Base-by-base conservation (phyloP, 2,329 filamentous ascomycete genomes). In the Fusarium falciforme region DNA sequence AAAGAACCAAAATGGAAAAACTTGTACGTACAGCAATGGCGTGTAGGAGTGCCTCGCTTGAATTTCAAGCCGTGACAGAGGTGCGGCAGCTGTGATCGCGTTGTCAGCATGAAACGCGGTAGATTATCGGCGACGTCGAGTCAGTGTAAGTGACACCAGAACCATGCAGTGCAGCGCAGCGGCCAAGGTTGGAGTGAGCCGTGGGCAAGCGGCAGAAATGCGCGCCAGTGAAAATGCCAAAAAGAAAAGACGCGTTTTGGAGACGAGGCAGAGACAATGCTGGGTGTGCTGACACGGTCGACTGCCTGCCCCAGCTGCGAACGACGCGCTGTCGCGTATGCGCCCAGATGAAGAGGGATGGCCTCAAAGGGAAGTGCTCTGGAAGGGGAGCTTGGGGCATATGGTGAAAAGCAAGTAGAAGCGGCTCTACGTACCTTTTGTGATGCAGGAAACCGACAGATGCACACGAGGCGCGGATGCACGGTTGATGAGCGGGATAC, bases 121-220 rank as follows among this genome's bases (percentile, higher is more conserved):
- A 59, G 57, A 60, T 70, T 66, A 68, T 68, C 63, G 61, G 64
- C 67, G 70, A 40, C 44, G 66, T 61, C 72, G 63, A 71, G 76
- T 77, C 71, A 73, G 75, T 79, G 74, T 77, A 77, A 78, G 73
- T 78, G 75, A 71, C 58, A 66, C 68, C 67, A 59, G 63, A 63
- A 62, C 38, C 52, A 55, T 55, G 63, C 62, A 47, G 44, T 61
- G 66, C 27, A 64, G 33, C n/a, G 20, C 42, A 22, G 44, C 64
- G 67, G 55, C 61, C 42, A 36, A 52, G 33, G 54, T 59, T 57
- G 58, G 49, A 58, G 65, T 59, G 55, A 66, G 59, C 59, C 60
- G 64, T 65, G 38, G 40, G 35, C 57, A 64, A 55, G 61, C 62
- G n/a, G 31, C 33, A 69, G 27, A 40, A 62, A 67, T 42, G 42